Evolutionary conservation across 352 stramenopile species (phyloP).

Genomic region (Phytophthora colocasiae): DNA sequence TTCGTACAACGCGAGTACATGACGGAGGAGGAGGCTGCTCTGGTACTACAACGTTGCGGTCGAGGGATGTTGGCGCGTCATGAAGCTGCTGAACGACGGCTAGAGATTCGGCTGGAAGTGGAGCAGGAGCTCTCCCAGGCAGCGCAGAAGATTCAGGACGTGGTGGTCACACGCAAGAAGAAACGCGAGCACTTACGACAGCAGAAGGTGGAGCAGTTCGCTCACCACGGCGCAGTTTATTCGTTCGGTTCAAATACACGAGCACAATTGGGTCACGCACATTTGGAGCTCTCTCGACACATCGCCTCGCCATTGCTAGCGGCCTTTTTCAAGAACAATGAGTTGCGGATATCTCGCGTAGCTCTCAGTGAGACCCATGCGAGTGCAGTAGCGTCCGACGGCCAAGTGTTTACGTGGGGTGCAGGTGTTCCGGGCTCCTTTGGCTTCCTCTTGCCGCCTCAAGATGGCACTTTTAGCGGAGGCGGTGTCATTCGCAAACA

Average conservation of each 20-base stretch:
- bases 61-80: conserved; percentile 62
- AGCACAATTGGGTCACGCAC: conserved; percentile 60
- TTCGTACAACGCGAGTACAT: conserved; percentile 77
- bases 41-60: conserved; percentile 60
- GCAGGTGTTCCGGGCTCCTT: conserved; percentile 70
- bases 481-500: conserved; percentile 35
- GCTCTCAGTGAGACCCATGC: conserved; percentile 65
- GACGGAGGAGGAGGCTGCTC: conserved; percentile 58
- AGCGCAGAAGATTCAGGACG: conserved; percentile 72
- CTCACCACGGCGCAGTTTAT: conserved; percentile 75
- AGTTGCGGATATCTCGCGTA: conserved; percentile 59
- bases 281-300: conserved; percentile 46
- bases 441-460: conserved; percentile 51
- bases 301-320: conserved; percentile 53
- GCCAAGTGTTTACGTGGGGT: conserved; percentile 78
- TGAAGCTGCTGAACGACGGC: conserved; percentile 53
- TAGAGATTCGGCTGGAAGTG: conserved; percentile 62
- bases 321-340: conserved; percentile 77
- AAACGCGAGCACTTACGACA: conserved; percentile 66
- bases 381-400: conserved; percentile 66
- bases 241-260: conserved; percentile 69
- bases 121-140: conserved; percentile 64
- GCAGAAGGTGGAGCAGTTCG: conserved; percentile 77
- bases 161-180: conserved; percentile 69
- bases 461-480: conserved; percentile 17